Evolutionary conservation across 371 early-diverging fungal genomes (phyloP), one percentile per base, ranked within the genome.

Genomic region (Syncephalastrum sp.): DNA sequence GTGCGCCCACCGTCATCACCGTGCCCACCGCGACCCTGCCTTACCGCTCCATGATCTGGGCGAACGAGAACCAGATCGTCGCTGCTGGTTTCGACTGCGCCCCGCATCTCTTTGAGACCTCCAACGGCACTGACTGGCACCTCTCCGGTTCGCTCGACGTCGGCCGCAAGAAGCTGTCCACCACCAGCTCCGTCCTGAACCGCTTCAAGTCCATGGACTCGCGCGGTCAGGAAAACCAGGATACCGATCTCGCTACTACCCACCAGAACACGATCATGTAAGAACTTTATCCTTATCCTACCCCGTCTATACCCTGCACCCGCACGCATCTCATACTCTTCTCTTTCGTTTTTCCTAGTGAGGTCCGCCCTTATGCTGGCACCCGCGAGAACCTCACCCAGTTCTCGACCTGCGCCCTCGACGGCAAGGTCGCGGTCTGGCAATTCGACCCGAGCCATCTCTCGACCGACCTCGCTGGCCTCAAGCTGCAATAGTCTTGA

Each of bases 261-360:
- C 98, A 98, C 69, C 98, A 98, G 72, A 98, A 98, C 73, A 92
- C 97, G 16, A 96, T 96, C 72, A 94, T 91, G 82, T 91, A 81
- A 69, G 77, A 21, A 21, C 21, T 21, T 21, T 21, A 21, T 21
- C 21, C 21, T 21, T 2, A 21, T 21, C 21, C 21, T 21, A 1
- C 2, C 0, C 21, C 21, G 21, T 68, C 10, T 60, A 16, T 19
- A 16, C 42, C 25, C 50, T 10, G 24, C 14, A 7, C 38, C 42
- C 43, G 50, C 38, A 17, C 14, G 15, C 21, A 21, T 15, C 42
- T 42, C 23, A 54, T 24, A 5, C 56, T 58, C 12, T 15, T 67
- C 15, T 55, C 6, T 44, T 14, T 21, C 21, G 21, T 42, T 8
- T 50, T 8, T 15, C 16, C 15, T 65, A 85, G 83, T 52, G 79